Base-by-base conservation (phyloP, 441 rosid species). In the Hura crepitans region DNA sequence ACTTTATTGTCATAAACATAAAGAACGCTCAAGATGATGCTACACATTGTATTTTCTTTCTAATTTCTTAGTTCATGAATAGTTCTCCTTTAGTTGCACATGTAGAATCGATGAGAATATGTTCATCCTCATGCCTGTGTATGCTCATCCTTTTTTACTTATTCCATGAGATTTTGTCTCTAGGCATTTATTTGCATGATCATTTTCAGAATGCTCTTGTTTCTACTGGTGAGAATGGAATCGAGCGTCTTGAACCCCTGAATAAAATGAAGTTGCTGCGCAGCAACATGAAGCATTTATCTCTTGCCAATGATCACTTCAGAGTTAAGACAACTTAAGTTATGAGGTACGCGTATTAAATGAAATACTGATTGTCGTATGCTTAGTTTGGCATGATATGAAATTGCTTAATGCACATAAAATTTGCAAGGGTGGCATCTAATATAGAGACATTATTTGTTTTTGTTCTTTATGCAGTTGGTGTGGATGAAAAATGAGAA, bases 401-500 rank as follows among this genome's bases (percentile, higher is more conserved):
- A 65, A 53, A 51, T 30, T 25, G 30, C 9, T 0, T 47, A 33
- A 39, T 61, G 43, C 37, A 23, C 31, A 30, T n/a, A 30, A 30
- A 66, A 45, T 66, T 50, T 59, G 65, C 74, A 39, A 61, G 17
- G 12, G 9, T 55, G n/a, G 62, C 59, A n/a, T 62, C 28, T 50
- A 62, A 25, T 57, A 39, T 42, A 47, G 31, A 69, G 78, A 74
- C 72, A 47, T 74, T 62, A 23, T 57, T 31, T 31, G 35, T 23
- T 58, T 66, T 31, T 69, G 37, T 69, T 74, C 30, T 53, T 46
- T 62, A 45, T 73, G 80, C 83, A 96, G 98, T 77, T 92, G 85
- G 97, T 91, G 78, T 82, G 89, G 75, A 92, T 96, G 99, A 96
- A 96, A 82, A 91, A 85, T 55, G 99, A 92, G 85, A 92, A 96